phyloP scores from a whole-genome alignment of 495 filamentous ascomycete species.

The Aspergillus cavernicola region DNA sequence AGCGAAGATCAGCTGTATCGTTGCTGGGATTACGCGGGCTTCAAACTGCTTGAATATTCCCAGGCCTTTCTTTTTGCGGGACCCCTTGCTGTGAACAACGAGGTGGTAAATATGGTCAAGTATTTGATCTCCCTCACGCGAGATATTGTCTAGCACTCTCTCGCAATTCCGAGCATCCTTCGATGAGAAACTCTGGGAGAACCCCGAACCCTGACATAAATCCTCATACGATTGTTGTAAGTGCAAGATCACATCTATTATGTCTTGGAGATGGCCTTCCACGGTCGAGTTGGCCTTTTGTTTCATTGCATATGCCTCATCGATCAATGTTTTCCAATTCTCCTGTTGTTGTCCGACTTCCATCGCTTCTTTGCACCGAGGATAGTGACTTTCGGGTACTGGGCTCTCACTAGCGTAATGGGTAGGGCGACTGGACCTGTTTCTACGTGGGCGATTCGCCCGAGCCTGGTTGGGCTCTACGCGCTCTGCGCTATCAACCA shows the following conservation, averaged over 20 bases:
- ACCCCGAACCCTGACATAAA: not conserved
- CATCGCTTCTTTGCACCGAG: slow-evolving; percentile 10
- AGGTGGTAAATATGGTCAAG: slow-evolving; percentile 11
- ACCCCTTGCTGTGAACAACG: not conserved
- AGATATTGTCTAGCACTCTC: slow-evolving; percentile 10
- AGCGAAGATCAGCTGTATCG: slow-evolving; percentile 19
- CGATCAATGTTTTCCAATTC: slow-evolving; percentile 13
- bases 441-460: not conserved
- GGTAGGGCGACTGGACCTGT: not conserved
- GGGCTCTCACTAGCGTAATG: not conserved
- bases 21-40: slow-evolving; percentile 17
- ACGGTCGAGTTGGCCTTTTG: not conserved
- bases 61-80: not conserved
- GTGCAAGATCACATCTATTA: not conserved
- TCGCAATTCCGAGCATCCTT: slow-evolving; percentile 3
- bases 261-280: not conserved
- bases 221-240: slow-evolving; percentile 1
- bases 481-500: not conserved
- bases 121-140: not conserved
- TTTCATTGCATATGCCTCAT: not conserved
- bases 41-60: slow-evolving; percentile 22
- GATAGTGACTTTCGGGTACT: not conserved
- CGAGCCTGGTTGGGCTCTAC: not conserved
- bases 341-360: slow-evolving; percentile 5
- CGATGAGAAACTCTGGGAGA: not conserved